These are phyloP conservation scores for Phytopythium helicoides DNA, from an alignment of 352 stramenopile genomes.

Conservation along the genomic window DNA sequence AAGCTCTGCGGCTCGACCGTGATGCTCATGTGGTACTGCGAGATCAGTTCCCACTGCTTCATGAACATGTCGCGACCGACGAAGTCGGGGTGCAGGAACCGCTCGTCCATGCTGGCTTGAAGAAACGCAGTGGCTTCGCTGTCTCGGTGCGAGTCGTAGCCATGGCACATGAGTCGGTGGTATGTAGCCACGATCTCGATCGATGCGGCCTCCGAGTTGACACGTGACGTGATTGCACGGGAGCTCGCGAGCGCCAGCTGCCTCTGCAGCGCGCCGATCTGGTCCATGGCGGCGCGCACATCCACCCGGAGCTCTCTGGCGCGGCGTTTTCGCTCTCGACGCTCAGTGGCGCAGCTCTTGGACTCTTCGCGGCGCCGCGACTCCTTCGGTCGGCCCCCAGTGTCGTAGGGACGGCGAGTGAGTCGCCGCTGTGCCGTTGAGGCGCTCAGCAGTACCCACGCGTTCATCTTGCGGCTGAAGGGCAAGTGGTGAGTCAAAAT, in stretches of 20 bases:
- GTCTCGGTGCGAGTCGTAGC: constrained; percentile 9
- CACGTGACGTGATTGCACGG: background rate
- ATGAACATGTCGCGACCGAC: constrained; percentile 27
- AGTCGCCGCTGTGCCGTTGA: background rate
- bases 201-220: constrained; percentile 23
- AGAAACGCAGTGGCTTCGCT: constrained; percentile 21
- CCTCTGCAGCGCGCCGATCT: constrained; percentile 3
- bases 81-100: constrained; percentile 37
- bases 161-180: constrained; percentile 27
- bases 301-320: background rate
- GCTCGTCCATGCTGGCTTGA: constrained; percentile 11
- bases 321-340: background rate
- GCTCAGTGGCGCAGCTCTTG: background rate
- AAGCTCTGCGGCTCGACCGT: constrained; percentile 15
- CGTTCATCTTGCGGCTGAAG: constrained; percentile 1
- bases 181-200: constrained; percentile 34
- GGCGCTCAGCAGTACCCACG: constrained; percentile 3
- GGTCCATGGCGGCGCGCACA: background rate
- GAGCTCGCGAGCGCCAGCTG: constrained; percentile 6
- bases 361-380: background rate
- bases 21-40: constrained; percentile 27
- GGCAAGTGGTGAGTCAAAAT: background rate
- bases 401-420: constrained; percentile 1
- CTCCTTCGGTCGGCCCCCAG: background rate
- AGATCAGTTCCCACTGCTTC: constrained; percentile 41